Evolutionary conservation across 2,329 filamentous ascomycete species (phyloP), one percentile per base, ranked within the genome.

Genomic region (Ilyonectria destructans): DNA sequence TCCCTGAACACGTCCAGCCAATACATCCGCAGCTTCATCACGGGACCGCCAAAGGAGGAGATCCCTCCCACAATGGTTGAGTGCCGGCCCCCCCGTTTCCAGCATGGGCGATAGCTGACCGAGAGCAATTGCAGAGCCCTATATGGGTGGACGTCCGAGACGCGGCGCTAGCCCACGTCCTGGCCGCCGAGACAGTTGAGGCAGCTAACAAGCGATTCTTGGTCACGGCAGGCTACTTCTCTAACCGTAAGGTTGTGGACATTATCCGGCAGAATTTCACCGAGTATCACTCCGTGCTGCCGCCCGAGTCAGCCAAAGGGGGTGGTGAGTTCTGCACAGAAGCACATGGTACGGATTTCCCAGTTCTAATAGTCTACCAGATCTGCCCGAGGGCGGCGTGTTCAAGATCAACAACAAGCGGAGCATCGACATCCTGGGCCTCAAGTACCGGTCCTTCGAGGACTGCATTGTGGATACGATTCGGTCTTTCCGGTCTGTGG

Each of bases 191-290:
- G 9, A 45, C 40, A 8, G 45, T 26, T 10, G 62, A 59, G 23
- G 62, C 62, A 8, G 62, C 45, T 9, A 43, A 43, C 17, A 58
- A 59, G 10, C 45, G 62, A 12, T 64, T 64, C 48, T 58, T 64
- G 4, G 19, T 46, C 3, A 21, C 17, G 3, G 19, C 8, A 21
- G 45, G 45, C 5, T 12, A 23, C 8, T 21, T 8, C 9, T 21
- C 19, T 19, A 46, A 46, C 19, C 12, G 12, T 8, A 1, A 46
- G 12, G 13, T 46, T 19, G 13, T 23, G 6, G 19, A 46, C 19
- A 23, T 23, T 8, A 23, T 23, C 7, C n/a, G n/a, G 6, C 10
- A 23, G 19, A 23, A 46, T 10, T 46, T 46, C 19, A 3, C 45
- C 4, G 45, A 46, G 19, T 23, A 21, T 4, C n/a, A 21, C 4